Evolutionary conservation across 441 rosid species (phyloP).

Genomic region (Manihot esculenta): DNA sequence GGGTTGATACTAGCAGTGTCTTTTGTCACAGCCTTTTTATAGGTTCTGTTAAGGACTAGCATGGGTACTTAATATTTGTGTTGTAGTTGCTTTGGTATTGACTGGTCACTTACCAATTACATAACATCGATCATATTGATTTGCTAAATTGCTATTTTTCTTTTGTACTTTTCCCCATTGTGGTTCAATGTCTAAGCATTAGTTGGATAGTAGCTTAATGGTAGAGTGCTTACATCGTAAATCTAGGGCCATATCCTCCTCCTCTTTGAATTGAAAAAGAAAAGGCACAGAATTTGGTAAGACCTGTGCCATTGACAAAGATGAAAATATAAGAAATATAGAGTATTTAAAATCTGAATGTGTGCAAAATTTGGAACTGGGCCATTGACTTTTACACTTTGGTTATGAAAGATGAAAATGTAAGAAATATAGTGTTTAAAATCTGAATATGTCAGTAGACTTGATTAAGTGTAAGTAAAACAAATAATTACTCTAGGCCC

Average conservation of each 20-base stretch:
- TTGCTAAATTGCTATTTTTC: not conserved
- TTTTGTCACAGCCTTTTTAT: not conserved
- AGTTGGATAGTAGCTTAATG: not conserved
- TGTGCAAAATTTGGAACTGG: too few relatives aligned
- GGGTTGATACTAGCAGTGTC: not conserved
- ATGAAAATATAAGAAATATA: too few relatives aligned
- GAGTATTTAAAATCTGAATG: too few relatives aligned
- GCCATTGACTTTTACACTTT: too few relatives aligned
- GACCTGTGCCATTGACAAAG: not conserved
- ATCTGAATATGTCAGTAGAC: not conserved
- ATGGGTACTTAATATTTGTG: not conserved
- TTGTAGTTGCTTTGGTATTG: not conserved
- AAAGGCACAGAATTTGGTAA: not conserved
- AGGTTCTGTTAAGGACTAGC: not conserved
- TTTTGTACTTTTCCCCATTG: not conserved
- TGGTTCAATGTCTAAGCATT: not conserved
- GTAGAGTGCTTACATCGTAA: not conserved
- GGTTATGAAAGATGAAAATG: not conserved
- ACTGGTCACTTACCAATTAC: not conserved
- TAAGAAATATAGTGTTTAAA: not conserved
- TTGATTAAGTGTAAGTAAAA: conserved; percentile 1
- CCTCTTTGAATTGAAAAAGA: not conserved
- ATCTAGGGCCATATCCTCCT: not conserved
- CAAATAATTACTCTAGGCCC: not conserved
- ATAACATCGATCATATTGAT: not conserved